These are phyloP conservation scores for Glycine tomentella DNA, from an alignment of 306 rosid genomes.

Conservation along the genomic window DNA sequence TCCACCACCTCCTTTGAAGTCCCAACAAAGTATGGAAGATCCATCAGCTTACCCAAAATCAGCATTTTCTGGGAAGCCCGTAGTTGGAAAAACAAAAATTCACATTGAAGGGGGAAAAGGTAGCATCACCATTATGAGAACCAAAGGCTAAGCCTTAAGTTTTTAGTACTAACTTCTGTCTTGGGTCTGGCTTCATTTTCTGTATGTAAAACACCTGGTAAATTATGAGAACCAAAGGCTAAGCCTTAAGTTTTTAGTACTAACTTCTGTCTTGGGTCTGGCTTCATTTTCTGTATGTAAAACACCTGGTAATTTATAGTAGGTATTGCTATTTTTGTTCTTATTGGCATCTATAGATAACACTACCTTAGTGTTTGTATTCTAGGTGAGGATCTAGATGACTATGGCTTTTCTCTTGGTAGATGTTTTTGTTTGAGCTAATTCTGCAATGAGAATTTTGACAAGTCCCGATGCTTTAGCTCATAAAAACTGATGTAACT, in stretches of 20 bases:
- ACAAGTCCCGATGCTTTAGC: neutral
- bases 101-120: conserved; percentile 95
- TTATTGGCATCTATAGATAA: neutral
- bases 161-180: conserved; percentile 36
- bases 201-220: conserved; percentile 40
- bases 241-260: conserved; percentile 42
- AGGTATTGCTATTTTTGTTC: conserved; percentile 31
- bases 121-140: conserved; percentile 97
- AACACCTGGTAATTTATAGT: conserved; percentile 33
- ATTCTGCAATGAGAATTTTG: conserved; percentile 23
- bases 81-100: conserved; percentile 89
- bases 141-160: conserved; percentile 70
- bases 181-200: conserved; percentile 43
- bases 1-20: conserved; percentile 75
- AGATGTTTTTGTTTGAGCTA: conserved; percentile 15
- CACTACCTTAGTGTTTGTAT: conserved; percentile 34
- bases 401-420: neutral
- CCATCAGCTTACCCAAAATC: conserved; percentile 76
- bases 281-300: conserved; percentile 41
- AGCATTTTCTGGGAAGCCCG: conserved; percentile 95
- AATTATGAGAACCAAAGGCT: conserved; percentile 77
- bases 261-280: conserved; percentile 43
- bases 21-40: conserved; percentile 63
- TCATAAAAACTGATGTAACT: neutral
- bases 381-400: conserved; percentile 11